Conservation (phyloP, 108 stramenopile species). For the Conticribra weissflogii region DNA sequence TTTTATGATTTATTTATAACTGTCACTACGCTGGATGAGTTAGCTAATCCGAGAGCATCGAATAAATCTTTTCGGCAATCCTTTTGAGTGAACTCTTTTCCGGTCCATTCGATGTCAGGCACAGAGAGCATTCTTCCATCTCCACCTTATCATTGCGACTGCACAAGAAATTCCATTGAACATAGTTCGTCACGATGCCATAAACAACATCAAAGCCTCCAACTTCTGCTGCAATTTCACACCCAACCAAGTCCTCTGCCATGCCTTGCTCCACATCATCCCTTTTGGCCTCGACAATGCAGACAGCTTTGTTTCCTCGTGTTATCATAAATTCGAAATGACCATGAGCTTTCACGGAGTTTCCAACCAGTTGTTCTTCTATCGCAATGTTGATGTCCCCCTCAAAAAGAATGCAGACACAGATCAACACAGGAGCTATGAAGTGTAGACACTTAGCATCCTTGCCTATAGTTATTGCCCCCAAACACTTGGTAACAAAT, state of each 20-base stretch:
- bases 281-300: slow-evolving; percentile 30
- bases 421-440: slow-evolving; percentile 25
- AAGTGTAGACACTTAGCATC: slow-evolving; percentile 25
- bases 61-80: slow-evolving; percentile 15
- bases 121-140: slow-evolving; percentile 22
- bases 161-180: slow-evolving; percentile 27
- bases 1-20: too few relatives aligned
- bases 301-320: slow-evolving; percentile 21
- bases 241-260: slow-evolving; percentile 32
- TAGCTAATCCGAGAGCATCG: slow-evolving; percentile 16
- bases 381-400: slow-evolving; percentile 16
- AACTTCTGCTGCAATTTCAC: slow-evolving; percentile 30
- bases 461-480: slow-evolving; percentile 18
- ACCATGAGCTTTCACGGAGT: slow-evolving; percentile 30
- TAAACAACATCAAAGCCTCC: slow-evolving; percentile 28
- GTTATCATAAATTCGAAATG: slow-evolving; percentile 29
- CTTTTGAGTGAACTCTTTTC: slow-evolving; percentile 14
- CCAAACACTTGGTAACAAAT: slow-evolving; percentile 26
- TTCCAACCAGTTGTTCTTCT: slow-evolving; percentile 25
- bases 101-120: slow-evolving; percentile 6
- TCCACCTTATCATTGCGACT: slow-evolving; percentile 33
- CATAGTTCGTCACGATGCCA: slow-evolving; percentile 27
- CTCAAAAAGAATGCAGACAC: slow-evolving; percentile 26
- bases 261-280: slow-evolving; percentile 32
- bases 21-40: too few relatives aligned